Evolutionary conservation across 768 basidiomycete genomes (phyloP).

Genomic region (Rhodotorula sphaerocarpa): DNA sequence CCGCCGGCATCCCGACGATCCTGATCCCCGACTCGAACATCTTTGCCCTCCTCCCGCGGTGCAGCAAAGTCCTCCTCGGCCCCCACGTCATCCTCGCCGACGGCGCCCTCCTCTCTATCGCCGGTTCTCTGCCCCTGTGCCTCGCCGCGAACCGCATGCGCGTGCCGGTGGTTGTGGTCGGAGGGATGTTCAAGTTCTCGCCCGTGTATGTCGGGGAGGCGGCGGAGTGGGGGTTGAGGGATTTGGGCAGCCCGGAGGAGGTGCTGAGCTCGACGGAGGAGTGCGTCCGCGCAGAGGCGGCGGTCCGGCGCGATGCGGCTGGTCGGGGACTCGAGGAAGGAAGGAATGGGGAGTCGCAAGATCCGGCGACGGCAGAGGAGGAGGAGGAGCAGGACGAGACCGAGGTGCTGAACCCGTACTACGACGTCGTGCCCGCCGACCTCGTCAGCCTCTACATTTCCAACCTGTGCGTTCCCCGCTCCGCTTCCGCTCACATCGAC

Average conservation of each 20-base stretch:
- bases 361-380: not conserved
- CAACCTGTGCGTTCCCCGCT: constrained; percentile 66
- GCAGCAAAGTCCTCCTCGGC: constrained; percentile 91
- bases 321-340: no score
- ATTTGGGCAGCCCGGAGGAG: constrained; percentile 57
- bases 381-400: constrained; percentile 60
- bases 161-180: constrained; percentile 72
- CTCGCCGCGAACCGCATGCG: constrained; percentile 64
- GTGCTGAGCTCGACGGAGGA: constrained; percentile 44
- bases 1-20: constrained; percentile 81
- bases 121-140: constrained; percentile 60
- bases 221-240: constrained; percentile 54
- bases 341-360: no score
- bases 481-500: no score
- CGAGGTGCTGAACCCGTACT: constrained; percentile 90
- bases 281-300: not conserved
- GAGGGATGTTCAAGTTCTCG: constrained; percentile 93
- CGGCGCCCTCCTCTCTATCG: constrained; percentile 83
- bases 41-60: constrained; percentile 89
- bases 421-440: constrained; percentile 89
- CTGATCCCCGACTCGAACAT: constrained; percentile 94
- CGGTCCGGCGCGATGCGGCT: no score
- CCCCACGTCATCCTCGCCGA: constrained; percentile 94
- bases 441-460: constrained; percentile 89
- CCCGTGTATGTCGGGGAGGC: constrained; percentile 83